These are phyloP conservation scores for Exophiala spinifera DNA, from an alignment of 2,329 filamentous ascomycete species.

Conservation along the genomic window DNA sequence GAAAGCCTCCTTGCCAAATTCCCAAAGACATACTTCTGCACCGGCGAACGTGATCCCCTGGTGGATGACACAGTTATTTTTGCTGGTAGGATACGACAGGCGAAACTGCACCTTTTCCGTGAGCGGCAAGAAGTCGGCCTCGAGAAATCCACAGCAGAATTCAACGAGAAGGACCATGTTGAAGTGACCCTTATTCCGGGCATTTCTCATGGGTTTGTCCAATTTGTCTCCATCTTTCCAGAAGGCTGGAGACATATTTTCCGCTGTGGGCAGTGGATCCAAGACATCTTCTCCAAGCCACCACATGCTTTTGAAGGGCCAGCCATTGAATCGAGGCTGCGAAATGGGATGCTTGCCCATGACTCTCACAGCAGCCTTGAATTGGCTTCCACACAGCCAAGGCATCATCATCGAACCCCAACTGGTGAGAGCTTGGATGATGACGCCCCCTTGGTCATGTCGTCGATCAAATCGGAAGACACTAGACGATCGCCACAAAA, in stretches of 20 bases:
- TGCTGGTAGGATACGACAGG: slow-evolving; percentile 78
- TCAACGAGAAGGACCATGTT: slow-evolving; percentile 70
- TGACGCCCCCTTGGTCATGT: slow-evolving; percentile 31
- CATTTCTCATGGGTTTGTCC: slow-evolving; percentile 88
- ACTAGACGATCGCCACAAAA: neutral
- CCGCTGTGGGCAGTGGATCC: slow-evolving; percentile 75
- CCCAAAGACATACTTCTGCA: slow-evolving; percentile 90
- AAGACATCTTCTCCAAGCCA: slow-evolving; percentile 64
- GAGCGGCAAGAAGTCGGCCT: slow-evolving; percentile 57
- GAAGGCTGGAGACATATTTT: slow-evolving; percentile 87
- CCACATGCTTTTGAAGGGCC: slow-evolving; percentile 44
- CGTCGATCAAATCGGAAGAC: slow-evolving; percentile 14
- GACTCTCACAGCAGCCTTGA: slow-evolving; percentile 16
- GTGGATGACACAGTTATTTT: slow-evolving; percentile 98
- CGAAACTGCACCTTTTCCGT: slow-evolving; percentile 60
- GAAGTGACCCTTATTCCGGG: slow-evolving; percentile 84
- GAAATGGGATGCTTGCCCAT: slow-evolving; percentile 17
- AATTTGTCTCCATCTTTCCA: slow-evolving; percentile 84
- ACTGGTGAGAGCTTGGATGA: slow-evolving; percentile 57
- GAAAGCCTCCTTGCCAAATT: slow-evolving; percentile 80
- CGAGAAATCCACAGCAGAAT: slow-evolving; percentile 53
- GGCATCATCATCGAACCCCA: slow-evolving; percentile 28
- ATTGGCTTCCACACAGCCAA: slow-evolving; percentile 20
- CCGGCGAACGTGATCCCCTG: slow-evolving; percentile 88
- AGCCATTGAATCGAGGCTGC: slow-evolving; percentile 33